phyloP scores from a whole-genome alignment of 768 basidiomycete species.

The Infundibulicybe gibba region DNA sequence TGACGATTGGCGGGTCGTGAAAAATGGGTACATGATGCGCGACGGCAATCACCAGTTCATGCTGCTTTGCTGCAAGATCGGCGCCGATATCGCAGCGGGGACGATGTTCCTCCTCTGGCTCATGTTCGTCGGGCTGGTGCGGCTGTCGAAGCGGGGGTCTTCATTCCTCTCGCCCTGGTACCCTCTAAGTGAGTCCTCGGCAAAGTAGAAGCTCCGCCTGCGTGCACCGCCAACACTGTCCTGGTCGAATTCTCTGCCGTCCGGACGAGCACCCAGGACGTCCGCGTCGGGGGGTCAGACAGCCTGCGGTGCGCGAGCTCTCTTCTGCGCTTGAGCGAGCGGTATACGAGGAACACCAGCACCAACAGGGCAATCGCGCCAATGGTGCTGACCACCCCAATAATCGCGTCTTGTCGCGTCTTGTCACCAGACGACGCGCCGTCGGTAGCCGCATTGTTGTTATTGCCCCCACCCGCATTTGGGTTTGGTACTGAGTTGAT shows the following conservation, averaged over 20 bases:
- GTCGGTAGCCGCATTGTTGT: conserved; percentile 16
- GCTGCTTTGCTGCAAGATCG: conserved; percentile 76
- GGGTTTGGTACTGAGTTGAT: conserved; percentile 46
- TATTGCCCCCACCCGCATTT: conserved; percentile 11
- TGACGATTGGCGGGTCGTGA: no score
- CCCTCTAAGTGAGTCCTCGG: conserved; percentile 77
- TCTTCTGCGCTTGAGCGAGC: conserved; percentile 61
- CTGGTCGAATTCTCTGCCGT: conserved; percentile 74
- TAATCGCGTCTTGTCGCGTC: conserved; percentile 78
- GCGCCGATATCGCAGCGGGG: conserved; percentile 68
- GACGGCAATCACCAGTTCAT: conserved; percentile 66
- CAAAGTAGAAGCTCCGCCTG: conserved; percentile 80
- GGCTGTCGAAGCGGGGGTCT: conserved; percentile 32
- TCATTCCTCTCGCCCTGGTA: conserved; percentile 36
- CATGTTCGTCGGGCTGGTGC: conserved; percentile 28
- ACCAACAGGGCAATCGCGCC: conserved; percentile 76
- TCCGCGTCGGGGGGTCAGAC: conserved; percentile 47
- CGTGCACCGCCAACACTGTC: conserved; percentile 72
- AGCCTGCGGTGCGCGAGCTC: conserved; percentile 72
- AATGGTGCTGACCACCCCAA: conserved; percentile 83
- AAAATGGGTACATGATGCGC: no score
- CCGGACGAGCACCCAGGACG: conserved; percentile 44
- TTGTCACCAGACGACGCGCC: conserved; percentile 32
- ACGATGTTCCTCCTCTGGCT: conserved; percentile 57
- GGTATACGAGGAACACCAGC: conserved; percentile 67